Percentiles rank a stretch among this genome's conserved stretches.
These are phyloP conservation scores for Hirschfeldia incana DNA, from an alignment of 345 rosid species.

Conservation along the genomic window DNA sequence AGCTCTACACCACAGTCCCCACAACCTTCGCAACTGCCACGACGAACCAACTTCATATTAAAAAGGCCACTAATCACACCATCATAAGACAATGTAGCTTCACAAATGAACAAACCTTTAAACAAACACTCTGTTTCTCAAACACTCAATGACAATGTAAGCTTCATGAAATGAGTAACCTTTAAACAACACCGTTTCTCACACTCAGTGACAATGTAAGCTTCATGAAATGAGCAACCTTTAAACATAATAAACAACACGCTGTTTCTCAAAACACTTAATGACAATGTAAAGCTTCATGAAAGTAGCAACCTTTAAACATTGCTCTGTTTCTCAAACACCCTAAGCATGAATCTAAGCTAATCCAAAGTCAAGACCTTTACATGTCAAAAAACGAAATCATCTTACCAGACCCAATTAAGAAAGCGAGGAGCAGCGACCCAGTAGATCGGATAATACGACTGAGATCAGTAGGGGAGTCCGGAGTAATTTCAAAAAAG, in stretches of 20 bases:
- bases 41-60: not conserved
- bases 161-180: not conserved
- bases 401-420: constrained; percentile 65
- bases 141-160: not conserved
- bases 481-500: constrained; percentile 93
- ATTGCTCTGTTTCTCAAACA: constrained; percentile 7
- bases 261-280: not conserved
- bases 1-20: constrained; percentile 1
- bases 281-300: not conserved
- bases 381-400: not conserved
- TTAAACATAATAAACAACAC: not conserved
- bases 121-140: too few species aligned
- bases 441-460: constrained; percentile 66
- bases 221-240: not conserved
- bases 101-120: too few species aligned
- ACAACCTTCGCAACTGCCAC: constrained; percentile 52
- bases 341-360: not conserved
- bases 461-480: constrained; percentile 64
- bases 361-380: not conserved
- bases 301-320: not conserved
- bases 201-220: not conserved
- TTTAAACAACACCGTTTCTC: not conserved
- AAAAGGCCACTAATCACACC: not conserved
- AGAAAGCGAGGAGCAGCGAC: constrained; percentile 65
- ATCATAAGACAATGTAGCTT: not conserved